Evolutionary conservation across 2,329 filamentous ascomycete genomes (phyloP), one percentile per base, ranked within the genome.

Genomic region (Ceratocystis eucalypticola): DNA sequence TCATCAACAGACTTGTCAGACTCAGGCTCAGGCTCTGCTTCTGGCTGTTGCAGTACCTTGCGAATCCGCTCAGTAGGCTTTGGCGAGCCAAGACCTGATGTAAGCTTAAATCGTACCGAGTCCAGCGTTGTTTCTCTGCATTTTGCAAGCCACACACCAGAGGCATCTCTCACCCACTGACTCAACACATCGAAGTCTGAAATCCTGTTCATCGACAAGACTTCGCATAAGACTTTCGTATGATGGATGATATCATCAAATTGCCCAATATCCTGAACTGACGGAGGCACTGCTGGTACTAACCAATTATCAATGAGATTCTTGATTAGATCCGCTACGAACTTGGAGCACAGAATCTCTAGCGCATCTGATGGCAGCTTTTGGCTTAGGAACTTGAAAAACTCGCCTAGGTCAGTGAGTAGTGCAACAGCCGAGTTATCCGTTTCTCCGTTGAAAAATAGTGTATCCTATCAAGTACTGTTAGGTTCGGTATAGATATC

Each of bases 61-160:
- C 97, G 93, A 0, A 95, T 80, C 71, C 88, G 85, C 74, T 96
- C 91, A 0, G 96, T 91, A 59, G 82, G 80, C 70, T 84, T 88
- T 15, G 86, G 81, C 30, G 80, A 76, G 7, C 86, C 86, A 48
- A 93, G 81, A 0, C 75, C 89, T 64, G 78, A 77, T 2, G 85
- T 80, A 1, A 96, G 80, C 59, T 87, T 82, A 22, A 77, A 82
- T 28, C 94, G 84, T 12, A 95, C 85, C 44, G 83, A 81, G 69
- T 92, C 87, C 28, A 99, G 80, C 0, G 90, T 86, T 44, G 82
- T 85, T 71, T 96, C 91, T 71, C 89, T 85, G 70, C 91, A 88
- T 73, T 91, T 93, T 1, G 84, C 84, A 15, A 97, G 81, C 94
- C 94, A 99, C 30, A 91, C 86, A 67, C 85, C 84, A 0, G 91